Base-by-base conservation (phyloP, 495 filamentous ascomycete species). In the Ascobolus immersus region DNA sequence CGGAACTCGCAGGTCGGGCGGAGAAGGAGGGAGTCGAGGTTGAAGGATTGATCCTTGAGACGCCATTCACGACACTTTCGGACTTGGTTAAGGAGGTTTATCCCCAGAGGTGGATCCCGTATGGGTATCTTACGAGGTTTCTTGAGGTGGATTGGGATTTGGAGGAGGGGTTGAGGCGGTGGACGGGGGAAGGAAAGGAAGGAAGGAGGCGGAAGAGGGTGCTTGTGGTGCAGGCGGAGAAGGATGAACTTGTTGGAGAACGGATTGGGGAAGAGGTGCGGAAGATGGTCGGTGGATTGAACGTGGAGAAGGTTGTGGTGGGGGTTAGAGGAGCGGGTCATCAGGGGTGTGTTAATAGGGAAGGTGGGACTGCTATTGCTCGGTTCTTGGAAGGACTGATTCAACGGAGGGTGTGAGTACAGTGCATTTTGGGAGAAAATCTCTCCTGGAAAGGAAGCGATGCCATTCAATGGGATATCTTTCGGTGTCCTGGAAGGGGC, bases 81-180 rank as follows among this genome's bases (percentile, higher is more conserved):
- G 61, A 65, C 19, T 79, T 89, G 75, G 54, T 89, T 12, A 52
- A 64, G 19, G 64, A 63, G 2, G 47, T 89, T 13, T 86, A 81
- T 49, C 77, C 77, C 7, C 74, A 84, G 44, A 73, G 66, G 38
- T 84, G 77, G 77, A 52, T 84, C 0, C 76, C 76, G 1, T 84
- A 86, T 49, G 55, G 65, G 3, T 71, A 73, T 50, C 50, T 71
- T 0, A 48, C 53, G 34, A 55, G 56, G 0, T 65, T 69, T 41
- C 51, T 66, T 26, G 52, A 65, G 49, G 67, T 58, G 40, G 51
- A 51, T 19, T 70, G 67, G 65, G 56, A 67, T 39, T 57, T 48
- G 35, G 38, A 39, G 4, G 38, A 24, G 0, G 52, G 57, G 1
- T 62, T 35, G 43, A 45, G 7, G 39, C 40, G 17, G 49, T 65